Evolutionary conservation across 805 yeast genomes (phyloP).

Genomic region (Candida stauntonica): DNA sequence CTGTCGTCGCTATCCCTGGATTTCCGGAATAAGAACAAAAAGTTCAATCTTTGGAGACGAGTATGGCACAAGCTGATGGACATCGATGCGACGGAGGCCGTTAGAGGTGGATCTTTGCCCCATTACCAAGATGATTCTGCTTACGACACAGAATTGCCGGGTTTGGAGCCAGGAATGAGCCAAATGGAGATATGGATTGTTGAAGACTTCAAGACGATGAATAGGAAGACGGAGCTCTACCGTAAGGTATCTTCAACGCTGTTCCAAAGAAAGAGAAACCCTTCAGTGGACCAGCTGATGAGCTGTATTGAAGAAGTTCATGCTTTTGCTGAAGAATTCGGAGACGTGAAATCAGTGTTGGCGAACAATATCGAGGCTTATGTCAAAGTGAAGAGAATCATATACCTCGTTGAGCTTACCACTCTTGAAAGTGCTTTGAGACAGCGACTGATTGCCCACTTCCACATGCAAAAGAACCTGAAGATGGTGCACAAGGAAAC

Average conservation of each 20-base stretch:
- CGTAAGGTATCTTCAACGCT: slow-evolving; percentile 30
- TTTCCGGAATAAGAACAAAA: slow-evolving; percentile 6
- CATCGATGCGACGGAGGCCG: slow-evolving; percentile 17
- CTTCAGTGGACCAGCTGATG: slow-evolving; percentile 33
- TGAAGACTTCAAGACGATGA: slow-evolving; percentile 28
- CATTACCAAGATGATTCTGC: slow-evolving; percentile 15
- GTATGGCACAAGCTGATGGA: slow-evolving; percentile 24
- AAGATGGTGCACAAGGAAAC: slow-evolving; percentile 32
- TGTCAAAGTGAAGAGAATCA: slow-evolving; percentile 22
- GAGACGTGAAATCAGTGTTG: slow-evolving; percentile 16
- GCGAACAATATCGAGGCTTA: slow-evolving; percentile 7
- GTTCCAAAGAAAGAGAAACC: slow-evolving; percentile 30
- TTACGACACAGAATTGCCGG: slow-evolving; percentile 23
- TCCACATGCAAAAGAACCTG: slow-evolving; percentile 29
- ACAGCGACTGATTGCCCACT: slow-evolving; percentile 35
- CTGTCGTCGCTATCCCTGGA: neutral
- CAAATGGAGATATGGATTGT: slow-evolving; percentile 37
- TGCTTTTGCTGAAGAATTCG: slow-evolving; percentile 25
- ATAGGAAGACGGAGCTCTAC: slow-evolving; percentile 28
- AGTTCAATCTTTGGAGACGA: slow-evolving; percentile 19
- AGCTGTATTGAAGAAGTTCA: slow-evolving; percentile 32
- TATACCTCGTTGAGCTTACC: slow-evolving; percentile 25
- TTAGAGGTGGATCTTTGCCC: slow-evolving; percentile 12
- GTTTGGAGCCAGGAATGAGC: slow-evolving; percentile 30
- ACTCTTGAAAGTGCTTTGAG: slow-evolving; percentile 31